Conservation (phyloP, 495 filamentous ascomycete species). For the Penicillium salamii region DNA sequence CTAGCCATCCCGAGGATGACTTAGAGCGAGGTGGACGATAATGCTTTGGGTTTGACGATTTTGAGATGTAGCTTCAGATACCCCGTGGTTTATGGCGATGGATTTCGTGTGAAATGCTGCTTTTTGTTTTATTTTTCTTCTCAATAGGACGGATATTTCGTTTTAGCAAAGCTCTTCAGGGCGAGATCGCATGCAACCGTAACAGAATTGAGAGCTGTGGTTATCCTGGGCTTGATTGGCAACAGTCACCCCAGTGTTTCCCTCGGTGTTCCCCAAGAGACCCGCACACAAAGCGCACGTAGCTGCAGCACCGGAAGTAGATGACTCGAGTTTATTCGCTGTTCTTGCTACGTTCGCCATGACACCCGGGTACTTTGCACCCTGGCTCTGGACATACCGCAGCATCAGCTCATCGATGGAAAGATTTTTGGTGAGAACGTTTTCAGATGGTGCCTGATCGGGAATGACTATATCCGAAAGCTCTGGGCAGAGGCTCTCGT, state of each 20-base stretch:
- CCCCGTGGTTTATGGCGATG: constrained; percentile 8
- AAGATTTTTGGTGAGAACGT: constrained; percentile 54
- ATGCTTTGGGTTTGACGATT: neutral
- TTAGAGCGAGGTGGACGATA: constrained; percentile 28
- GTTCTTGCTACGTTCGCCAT: constrained; percentile 94
- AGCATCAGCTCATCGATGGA: constrained; percentile 90
- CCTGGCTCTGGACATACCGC: constrained; percentile 84
- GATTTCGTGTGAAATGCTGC: neutral
- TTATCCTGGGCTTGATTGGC: constrained; percentile 17
- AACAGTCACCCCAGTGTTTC: constrained; percentile 26
- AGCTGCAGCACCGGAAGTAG: constrained; percentile 9
- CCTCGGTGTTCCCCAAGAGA: constrained; percentile 34
- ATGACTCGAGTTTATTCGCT: constrained; percentile 63
- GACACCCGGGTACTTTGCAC: constrained; percentile 83
- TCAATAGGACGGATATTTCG: constrained; percentile 30
- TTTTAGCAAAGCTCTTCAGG: constrained; percentile 38
- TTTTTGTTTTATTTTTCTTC: constrained; percentile 1
- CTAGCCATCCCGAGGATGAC: constrained; percentile 25
- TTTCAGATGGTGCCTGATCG: constrained; percentile 42
- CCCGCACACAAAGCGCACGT: constrained; percentile 43
- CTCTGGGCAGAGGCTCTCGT: constrained; percentile 52
- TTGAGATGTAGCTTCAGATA: constrained; percentile 11
- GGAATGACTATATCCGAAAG: constrained; percentile 50
- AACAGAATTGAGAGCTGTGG: constrained; percentile 45
- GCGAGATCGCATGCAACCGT: constrained; percentile 56